Base-by-base conservation (phyloP, 1,284 basidiomycete species). In the Cutaneotrichosporon dermatis region DNA sequence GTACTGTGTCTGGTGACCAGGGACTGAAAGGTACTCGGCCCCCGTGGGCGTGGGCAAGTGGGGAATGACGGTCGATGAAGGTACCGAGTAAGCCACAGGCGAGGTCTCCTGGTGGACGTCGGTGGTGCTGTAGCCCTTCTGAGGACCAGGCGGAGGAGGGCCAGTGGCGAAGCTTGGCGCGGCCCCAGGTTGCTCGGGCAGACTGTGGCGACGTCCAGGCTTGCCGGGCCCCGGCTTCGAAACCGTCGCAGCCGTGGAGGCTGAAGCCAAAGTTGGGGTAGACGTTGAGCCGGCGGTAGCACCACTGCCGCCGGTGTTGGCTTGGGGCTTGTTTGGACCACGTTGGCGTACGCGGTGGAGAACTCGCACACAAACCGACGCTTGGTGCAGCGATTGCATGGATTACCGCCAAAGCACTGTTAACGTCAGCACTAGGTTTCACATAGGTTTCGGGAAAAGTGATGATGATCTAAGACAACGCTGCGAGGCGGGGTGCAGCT, bases 331-430 rank as follows among this genome's bases (percentile, higher is more conserved):
- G 58, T 58, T 65, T 5, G 63, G 63, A 2, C 63, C 63, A 10
- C 63, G 58, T 58, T 65, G 63, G 45, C 63, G 63, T 11, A 65
- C 63, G 4, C 56, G 8, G 58, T 59, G 8, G 63, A 61, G 44
- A 65, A 65, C 61, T 65, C 64, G 64, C 64, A 65, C 1, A 60
- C 58, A 41, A 62, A 65, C 2, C 61, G 55, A 13, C 64, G 56
- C 61, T 65, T 65, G 11, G 51, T 53, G 61, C 64, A 65, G 9
- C 64, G 59, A 49, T 65, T 62, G 57, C 64, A 65, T 1, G 64
- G 64, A 46, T 65, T 60, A 1, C 64, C 64, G 1, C 64, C 64
- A 45, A 65, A 65, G 48, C 64, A 65, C 64, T 65, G 48, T 8
- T 16, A 13, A 12, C 10, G 57, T 64, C 43, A 60, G 59, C 33